phyloP scores from a whole-genome alignment of 2,329 filamentous ascomycete species.

The Raffaelea deltoideospora region DNA sequence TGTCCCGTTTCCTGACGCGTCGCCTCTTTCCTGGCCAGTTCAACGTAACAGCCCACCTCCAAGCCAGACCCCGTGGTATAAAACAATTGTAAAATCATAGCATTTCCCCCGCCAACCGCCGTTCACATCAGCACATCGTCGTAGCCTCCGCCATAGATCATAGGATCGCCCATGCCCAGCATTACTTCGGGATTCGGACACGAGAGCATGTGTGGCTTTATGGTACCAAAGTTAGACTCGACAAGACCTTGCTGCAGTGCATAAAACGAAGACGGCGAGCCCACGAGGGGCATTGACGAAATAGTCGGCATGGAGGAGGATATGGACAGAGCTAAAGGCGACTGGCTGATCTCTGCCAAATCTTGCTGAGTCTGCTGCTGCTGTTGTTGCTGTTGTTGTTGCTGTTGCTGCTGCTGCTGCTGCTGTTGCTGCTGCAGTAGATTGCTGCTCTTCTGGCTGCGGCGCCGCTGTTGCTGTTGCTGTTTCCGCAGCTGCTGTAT shows the following conservation, averaged over 20 bases:
- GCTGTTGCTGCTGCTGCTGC: conserved; percentile 3
- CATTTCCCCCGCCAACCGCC: too few species aligned
- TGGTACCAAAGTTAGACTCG: conserved; percentile 35
- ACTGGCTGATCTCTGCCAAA: background rate
- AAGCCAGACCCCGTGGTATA: too few species aligned
- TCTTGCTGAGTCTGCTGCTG: background rate
- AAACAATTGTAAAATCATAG: too few species aligned
- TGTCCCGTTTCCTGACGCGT: too few species aligned
- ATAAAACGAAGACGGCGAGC: conserved; percentile 15
- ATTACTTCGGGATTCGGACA: conserved; percentile 38
- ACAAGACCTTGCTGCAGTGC: conserved; percentile 33
- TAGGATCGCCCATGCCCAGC: conserved; percentile 41
- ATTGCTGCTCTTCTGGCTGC: background rate
- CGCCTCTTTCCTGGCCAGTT: too few species aligned
- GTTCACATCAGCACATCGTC: conserved; percentile 20
- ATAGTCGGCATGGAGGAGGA: conserved; percentile 1
- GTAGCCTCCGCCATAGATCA: conserved; percentile 41
- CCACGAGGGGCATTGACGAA: conserved; percentile 4
- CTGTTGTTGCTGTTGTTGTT: background rate
- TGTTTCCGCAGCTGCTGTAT: background rate
- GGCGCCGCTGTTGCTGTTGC: background rate
- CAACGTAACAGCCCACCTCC: too few species aligned
- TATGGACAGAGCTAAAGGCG: conserved; percentile 1
- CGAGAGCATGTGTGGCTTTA: conserved; percentile 39
- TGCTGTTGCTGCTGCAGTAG: background rate